Conservation (phyloP, 1,284 basidiomycete genomes). For the Cryptococcus sp. region DNA sequence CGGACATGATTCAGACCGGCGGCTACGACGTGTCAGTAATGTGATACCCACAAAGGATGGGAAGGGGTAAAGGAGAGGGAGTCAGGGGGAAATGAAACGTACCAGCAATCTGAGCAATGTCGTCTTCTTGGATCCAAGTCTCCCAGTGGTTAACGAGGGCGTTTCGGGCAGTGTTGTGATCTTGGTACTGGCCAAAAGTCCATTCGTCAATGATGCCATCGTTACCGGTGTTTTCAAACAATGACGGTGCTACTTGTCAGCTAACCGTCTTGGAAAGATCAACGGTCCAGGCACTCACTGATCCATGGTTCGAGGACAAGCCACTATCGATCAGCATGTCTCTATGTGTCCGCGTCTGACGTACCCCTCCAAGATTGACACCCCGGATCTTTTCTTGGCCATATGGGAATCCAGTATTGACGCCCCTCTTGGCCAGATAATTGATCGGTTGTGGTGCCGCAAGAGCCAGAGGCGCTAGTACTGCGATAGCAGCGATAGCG, state of each 20-base stretch:
- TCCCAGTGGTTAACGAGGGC: conserved; percentile 43
- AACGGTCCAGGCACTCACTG: conserved; percentile 16
- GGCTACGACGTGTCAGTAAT: conserved; percentile 11
- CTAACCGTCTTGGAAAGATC: neutral
- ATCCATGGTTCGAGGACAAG: conserved; percentile 46
- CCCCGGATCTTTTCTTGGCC: conserved; percentile 43
- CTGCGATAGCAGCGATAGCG: conserved; percentile 1
- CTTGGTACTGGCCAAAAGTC: conserved; percentile 57
- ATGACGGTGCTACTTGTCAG: conserved; percentile 54
- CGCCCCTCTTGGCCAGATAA: conserved; percentile 14
- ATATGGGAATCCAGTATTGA: conserved; percentile 43
- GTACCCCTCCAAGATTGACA: conserved; percentile 48
- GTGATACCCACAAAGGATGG: neutral
- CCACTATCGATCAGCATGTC: conserved; percentile 19
- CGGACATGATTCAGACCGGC: conserved; percentile 76
- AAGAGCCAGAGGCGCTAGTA: conserved; percentile 8
- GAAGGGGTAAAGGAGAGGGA: neutral
- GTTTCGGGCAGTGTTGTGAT: conserved; percentile 27
- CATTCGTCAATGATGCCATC: conserved; percentile 70
- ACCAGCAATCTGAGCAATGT: conserved; percentile 81
- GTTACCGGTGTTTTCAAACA: conserved; percentile 78
- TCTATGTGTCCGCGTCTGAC: conserved; percentile 4
- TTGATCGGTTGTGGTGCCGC: conserved; percentile 3
- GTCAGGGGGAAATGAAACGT: conserved; percentile 7
- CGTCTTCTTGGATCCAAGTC: conserved; percentile 66